Evolutionary conservation across 2,329 filamentous ascomycete genomes (phyloP).

Genomic region (Cladosporium phlei): DNA sequence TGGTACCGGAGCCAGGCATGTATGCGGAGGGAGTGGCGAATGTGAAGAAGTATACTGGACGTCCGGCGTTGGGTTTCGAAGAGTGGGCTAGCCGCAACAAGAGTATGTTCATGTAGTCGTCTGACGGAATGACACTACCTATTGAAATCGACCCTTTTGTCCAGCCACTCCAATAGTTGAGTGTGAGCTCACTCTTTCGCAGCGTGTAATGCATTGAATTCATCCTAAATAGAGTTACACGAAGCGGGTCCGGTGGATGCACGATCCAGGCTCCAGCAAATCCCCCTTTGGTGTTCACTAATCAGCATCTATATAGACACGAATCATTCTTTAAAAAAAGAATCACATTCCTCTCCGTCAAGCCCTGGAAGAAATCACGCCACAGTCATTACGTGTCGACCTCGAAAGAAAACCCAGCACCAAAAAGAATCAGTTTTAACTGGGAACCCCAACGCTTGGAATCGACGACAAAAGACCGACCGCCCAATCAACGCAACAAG

Average conservation of each 20-base stretch:
- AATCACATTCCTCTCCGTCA: no score
- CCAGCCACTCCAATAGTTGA: no score
- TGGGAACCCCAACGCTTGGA: neutral
- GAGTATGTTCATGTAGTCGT: conserved; percentile 14
- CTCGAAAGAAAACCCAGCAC: neutral
- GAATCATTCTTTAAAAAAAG: no score
- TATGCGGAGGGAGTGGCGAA: conserved; percentile 26
- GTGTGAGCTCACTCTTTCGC: no score
- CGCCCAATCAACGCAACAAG: neutral
- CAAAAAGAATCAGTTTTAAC: neutral
- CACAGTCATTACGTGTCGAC: no score
- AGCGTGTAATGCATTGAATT: no score
- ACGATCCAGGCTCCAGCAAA: no score
- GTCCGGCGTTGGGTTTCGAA: conserved; percentile 27
- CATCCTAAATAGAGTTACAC: neutral
- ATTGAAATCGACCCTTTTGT: no score
- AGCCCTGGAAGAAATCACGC: no score
- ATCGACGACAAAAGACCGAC: neutral
- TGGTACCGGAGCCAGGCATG: neutral
- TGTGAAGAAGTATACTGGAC: conserved; percentile 32
- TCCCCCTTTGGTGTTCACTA: no score
- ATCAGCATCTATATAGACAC: no score
- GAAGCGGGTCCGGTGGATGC: neutral
- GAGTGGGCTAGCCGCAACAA: conserved; percentile 34
- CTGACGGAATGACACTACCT: no score